phyloP scores from a whole-genome alignment of 2,329 filamentous ascomycete species.

The Alternaria solani region DNA sequence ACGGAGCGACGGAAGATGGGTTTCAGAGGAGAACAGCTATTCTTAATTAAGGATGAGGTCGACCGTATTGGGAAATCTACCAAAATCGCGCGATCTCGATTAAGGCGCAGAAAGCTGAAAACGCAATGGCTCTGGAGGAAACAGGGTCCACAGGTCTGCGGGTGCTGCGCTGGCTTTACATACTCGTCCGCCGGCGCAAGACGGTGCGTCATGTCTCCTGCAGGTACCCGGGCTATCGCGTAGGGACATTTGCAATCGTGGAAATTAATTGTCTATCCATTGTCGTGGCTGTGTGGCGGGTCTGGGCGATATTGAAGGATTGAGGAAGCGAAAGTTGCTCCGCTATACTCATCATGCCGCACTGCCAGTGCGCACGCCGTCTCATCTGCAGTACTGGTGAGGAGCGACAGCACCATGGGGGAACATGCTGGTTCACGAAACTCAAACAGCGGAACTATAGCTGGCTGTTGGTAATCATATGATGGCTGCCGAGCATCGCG shows the following conservation, averaged over 20 bases:
- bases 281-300: slow-evolving; percentile 22
- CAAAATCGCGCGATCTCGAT: slow-evolving; percentile 16
- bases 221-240: slow-evolving; percentile 22
- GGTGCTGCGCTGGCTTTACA: slow-evolving; percentile 29
- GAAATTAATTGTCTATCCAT: slow-evolving; percentile 20
- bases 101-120: slow-evolving; percentile 19
- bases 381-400: not conserved
- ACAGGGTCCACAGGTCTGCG: slow-evolving; percentile 16
- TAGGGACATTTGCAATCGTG: slow-evolving; percentile 19
- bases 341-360: not conserved
- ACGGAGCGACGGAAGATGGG: slow-evolving; percentile 3
- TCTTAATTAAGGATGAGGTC: slow-evolving; percentile 14
- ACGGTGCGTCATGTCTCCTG: slow-evolving; percentile 23
- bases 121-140: slow-evolving; percentile 6
- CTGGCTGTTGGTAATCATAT: slow-evolving; percentile 17
- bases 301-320: slow-evolving; percentile 18
- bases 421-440: slow-evolving; percentile 17
- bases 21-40: slow-evolving; percentile 14
- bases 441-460: slow-evolving; percentile 19
- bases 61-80: slow-evolving; percentile 12
- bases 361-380: slow-evolving; percentile 2
- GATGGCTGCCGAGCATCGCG: slow-evolving; percentile 16
- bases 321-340: slow-evolving; percentile 3
- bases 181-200: slow-evolving; percentile 1
- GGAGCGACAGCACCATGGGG: slow-evolving; percentile 9